Base-by-base conservation (phyloP, 768 basidiomycete genomes). In the Mycena alexandri region DNA sequence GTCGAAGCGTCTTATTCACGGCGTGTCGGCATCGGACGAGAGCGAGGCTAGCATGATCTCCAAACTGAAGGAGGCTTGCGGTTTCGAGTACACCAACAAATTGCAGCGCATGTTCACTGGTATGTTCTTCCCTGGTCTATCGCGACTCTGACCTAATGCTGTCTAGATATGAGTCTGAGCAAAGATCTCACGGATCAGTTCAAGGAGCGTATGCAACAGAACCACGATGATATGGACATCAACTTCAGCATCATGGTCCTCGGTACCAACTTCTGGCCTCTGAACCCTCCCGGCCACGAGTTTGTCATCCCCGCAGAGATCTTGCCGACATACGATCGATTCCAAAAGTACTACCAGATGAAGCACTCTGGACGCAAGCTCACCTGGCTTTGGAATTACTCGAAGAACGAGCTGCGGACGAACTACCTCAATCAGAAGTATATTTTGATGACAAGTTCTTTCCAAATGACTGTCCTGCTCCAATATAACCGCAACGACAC, bases 331-430 rank as follows among this genome's bases (percentile, higher is more conserved):
- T 95, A 96, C 76, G 92, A 96, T 65, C 89, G 94, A 48, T 99
- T 99, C 85, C 88, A 90, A 69, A 89, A 90, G 67, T 99, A 95
- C 83, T 98, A 99, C 78, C 93, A 94, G 75, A 90, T 89, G 75
- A 95, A 96, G 78, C 95, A 97, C 78, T 93, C 92, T 3, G 97
- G 96, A 16, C 92, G 97, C 67, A 97, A 97, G 76, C 86, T 99
- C 47, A 96, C 94, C 0, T 99, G 97, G 97, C 82, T 99, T 12
- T 99, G 98, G 98, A 97, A 98, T 75, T 94, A 96, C 78, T 95
- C 91, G 61, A 97, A 97, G 83, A 96, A 96, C 80, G 98, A 99
- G 77, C 86, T 99, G 8, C 89, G 92, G 62, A 96, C 96, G 70
- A 96, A 93, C 75, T 95, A 98, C 79, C 85, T 94, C 60, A 91